Evolutionary conservation across 2,329 filamentous ascomycete species (phyloP).

Genomic region (Alternaria ventricosa): DNA sequence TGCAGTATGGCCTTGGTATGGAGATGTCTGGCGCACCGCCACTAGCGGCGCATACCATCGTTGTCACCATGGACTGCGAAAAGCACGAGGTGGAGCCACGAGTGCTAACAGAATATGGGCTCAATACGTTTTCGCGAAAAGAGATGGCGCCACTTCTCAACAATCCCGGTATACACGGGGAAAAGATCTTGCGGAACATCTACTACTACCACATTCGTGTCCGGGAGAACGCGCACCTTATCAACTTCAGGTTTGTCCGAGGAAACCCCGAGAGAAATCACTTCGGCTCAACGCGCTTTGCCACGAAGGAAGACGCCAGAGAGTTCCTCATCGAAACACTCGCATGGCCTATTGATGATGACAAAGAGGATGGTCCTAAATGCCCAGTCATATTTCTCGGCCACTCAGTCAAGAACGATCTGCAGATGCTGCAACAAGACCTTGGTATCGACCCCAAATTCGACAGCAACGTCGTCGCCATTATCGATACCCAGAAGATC

Average conservation of each 20-base stretch:
- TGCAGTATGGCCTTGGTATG: neutral
- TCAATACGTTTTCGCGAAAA: neutral
- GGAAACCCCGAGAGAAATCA: conserved; percentile 11
- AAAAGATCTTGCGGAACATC: neutral
- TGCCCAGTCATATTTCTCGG: conserved; percentile 4
- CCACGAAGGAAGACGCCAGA: neutral
- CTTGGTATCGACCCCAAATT: neutral
- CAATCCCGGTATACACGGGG: neutral
- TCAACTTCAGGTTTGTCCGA: neutral
- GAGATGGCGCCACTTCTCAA: neutral
- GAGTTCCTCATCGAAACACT: neutral
- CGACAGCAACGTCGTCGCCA: neutral
- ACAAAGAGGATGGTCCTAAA: neutral
- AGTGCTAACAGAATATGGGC: neutral
- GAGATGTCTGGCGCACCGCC: neutral
- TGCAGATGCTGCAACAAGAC: neutral
- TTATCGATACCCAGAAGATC: neutral
- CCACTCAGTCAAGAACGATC: conserved; percentile 3
- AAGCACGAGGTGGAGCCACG: neutral
- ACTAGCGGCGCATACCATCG: neutral
- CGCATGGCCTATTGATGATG: neutral
- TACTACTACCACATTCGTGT: neutral
- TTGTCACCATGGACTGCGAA: neutral
- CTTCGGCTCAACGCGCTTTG: conserved; percentile 9
- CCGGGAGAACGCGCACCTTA: neutral